These are phyloP conservation scores for Phytophthora ramorum DNA, from an alignment of 352 stramenopile genomes.

Conservation along the genomic window DNA sequence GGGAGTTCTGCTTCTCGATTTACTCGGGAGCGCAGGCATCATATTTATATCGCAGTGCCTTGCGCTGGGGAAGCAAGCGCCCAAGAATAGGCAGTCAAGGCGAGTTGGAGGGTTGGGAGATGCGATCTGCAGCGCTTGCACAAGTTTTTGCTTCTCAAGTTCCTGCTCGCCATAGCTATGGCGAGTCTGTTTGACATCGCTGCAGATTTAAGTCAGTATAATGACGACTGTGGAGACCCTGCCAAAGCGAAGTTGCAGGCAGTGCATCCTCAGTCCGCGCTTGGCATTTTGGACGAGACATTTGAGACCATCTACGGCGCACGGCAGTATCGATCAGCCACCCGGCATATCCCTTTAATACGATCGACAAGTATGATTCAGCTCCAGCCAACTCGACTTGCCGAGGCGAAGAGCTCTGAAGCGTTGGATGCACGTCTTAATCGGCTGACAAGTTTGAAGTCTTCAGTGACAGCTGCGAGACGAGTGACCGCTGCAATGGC, in stretches of 20 bases:
- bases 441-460: constrained; percentile 23
- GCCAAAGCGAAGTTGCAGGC: constrained; percentile 5
- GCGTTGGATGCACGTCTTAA: constrained; percentile 26
- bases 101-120: neutral
- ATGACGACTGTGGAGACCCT: neutral
- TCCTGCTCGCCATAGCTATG: constrained; percentile 29
- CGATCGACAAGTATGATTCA: constrained; percentile 27
- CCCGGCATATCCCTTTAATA: constrained; percentile 9
- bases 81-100: constrained; percentile 14
- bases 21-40: neutral
- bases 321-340: constrained; percentile 13
- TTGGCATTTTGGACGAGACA: constrained; percentile 61
- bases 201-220: constrained; percentile 55
- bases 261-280: constrained; percentile 25
- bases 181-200: constrained; percentile 71
- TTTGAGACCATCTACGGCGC: constrained; percentile 57
- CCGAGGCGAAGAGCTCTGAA: constrained; percentile 26
- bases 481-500: constrained; percentile 24
- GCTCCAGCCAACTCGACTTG: constrained; percentile 19
- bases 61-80: neutral
- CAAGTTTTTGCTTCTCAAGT: neutral
- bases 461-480: constrained; percentile 4
- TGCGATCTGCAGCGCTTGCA: neutral
- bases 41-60: constrained; percentile 15
- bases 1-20: neutral